A percentile compares a stretch with the other conserved stretches of the same genome.
phyloP scores from a whole-genome alignment of 1,284 basidiomycete genomes.

The Inonotus obliquus region DNA sequence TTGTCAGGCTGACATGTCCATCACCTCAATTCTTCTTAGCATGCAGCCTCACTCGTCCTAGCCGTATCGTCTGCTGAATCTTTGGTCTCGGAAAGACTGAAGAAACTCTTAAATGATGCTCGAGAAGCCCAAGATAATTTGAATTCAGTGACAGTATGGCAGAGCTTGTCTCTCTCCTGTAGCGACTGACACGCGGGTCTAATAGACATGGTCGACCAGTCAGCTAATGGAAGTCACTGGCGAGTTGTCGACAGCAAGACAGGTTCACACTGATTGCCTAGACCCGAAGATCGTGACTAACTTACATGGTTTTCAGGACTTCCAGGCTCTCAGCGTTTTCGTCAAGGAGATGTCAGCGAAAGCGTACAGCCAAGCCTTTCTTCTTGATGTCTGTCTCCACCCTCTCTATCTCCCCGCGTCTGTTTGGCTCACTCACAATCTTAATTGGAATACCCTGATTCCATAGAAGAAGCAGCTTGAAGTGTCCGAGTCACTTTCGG shows the following conservation, averaged over 20 bases:
- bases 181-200: background rate
- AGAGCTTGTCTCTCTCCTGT: background rate
- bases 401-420: background rate
- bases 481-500: conserved; percentile 1
- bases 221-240: background rate
- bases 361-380: conserved; percentile 6
- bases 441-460: background rate
- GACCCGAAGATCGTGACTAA: background rate
- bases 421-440: background rate
- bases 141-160: background rate
- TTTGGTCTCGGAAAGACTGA: background rate
- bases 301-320: background rate
- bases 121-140: background rate
- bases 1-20: background rate
- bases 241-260: background rate
- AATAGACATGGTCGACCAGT: background rate
- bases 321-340: conserved; percentile 2
- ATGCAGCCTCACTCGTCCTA: background rate
- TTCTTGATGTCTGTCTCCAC: conserved; percentile 1
- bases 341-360: conserved; percentile 10
- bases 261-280: background rate
- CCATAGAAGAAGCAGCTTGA: conserved; percentile 7
- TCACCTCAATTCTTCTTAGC: background rate
- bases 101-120: background rate
- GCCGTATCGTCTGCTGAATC: background rate